phyloP scores from a whole-genome alignment of 2,329 filamentous ascomycete genomes.

The Alternaria triticimaculans region DNA sequence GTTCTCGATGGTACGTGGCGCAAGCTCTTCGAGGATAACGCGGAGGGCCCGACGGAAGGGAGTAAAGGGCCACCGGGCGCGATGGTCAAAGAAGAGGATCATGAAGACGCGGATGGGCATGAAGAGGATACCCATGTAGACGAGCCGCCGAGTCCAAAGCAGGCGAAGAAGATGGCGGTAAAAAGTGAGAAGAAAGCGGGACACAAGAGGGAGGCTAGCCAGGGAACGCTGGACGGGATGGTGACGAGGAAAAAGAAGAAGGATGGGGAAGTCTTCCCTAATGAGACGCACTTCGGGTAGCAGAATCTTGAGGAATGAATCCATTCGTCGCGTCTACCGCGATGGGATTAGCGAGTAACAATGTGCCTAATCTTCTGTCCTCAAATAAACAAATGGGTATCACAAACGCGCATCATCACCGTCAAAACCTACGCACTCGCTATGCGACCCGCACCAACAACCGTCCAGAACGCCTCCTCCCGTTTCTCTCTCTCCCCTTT shows the following conservation, averaged over 20 bases:
- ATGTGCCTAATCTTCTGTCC: not conserved
- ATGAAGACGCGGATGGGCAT: slow-evolving; percentile 25
- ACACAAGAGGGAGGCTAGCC: slow-evolving; percentile 63
- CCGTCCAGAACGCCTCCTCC: slow-evolving; percentile 95
- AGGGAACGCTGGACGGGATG: slow-evolving; percentile 52
- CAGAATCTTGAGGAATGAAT: not conserved
- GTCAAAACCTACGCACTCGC: slow-evolving; percentile 35
- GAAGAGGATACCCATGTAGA: slow-evolving; percentile 16
- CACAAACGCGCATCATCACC: slow-evolving; percentile 45
- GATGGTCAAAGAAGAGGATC: slow-evolving; percentile 31
- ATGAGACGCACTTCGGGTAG: slow-evolving; percentile 21
- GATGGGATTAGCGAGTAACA: not conserved
- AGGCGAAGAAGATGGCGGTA: slow-evolving; percentile 52
- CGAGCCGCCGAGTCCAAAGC: slow-evolving; percentile 17
- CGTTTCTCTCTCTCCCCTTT: slow-evolving; percentile 74
- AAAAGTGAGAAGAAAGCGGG: slow-evolving; percentile 67
- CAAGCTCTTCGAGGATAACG: slow-evolving; percentile 55
- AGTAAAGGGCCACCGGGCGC: slow-evolving; percentile 50
- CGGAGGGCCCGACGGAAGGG: slow-evolving; percentile 55
- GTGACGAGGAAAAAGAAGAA: slow-evolving; percentile 43
- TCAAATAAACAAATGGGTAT: slow-evolving; percentile 2
- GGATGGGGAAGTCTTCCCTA: slow-evolving; percentile 21
- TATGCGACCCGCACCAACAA: slow-evolving; percentile 86
- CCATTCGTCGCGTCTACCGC: not conserved
- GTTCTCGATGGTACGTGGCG: slow-evolving; percentile 68